Evolutionary conservation across 2,329 filamentous ascomycete species (phyloP), one percentile per base, ranked within the genome.

Genomic region (Xylaria sp.): DNA sequence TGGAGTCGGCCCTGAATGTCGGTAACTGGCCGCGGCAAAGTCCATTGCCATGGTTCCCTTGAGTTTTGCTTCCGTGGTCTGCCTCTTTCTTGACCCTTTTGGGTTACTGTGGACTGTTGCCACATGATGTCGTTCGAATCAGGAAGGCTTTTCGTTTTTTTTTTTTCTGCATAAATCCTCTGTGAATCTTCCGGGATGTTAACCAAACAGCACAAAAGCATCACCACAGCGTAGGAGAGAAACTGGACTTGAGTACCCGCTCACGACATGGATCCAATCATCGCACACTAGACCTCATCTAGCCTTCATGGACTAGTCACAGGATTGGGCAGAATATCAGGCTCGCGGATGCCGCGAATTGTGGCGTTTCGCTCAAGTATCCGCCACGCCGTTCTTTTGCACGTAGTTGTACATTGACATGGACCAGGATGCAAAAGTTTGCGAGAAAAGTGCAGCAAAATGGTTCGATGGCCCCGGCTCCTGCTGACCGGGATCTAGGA

Each of bases 401-500:
- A 43, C 17, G 14, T n/a, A n/a, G n/a, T n/a, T n/a, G n/a, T n/a
- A n/a, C n/a, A n/a, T n/a, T 21, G 8, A 35, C 59, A 46, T 45
- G 25, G 7, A 51, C 37, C 31, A 46, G 17, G 6, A 38, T 23
- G 47, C 28, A 53, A 52, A 57, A 35, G 2, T 53, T 45, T 57
- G 23, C 40, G 38, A 14, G 51, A 9, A 23, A 15, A 17, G 28
- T 25, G 8, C 4, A 47, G 23, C 52, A 40, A 47, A 42, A 40
- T 42, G 31, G 33, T 23, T 12, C 46, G 33, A 19, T 47, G 9
- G 52, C 43, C 53, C 59, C 53, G 47, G 47, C 31, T 11, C 33
- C 31, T 23, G 57, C 35, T 49, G 19, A n/a, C 49, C 17, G 31
- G 8, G 37, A 57, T 54, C 60, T 45, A 33, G 54, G 60, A 43